Evolutionary conservation across 441 rosid genomes (phyloP), one percentile per base, ranked within the genome.

Genomic region (Croton laevigatus): DNA sequence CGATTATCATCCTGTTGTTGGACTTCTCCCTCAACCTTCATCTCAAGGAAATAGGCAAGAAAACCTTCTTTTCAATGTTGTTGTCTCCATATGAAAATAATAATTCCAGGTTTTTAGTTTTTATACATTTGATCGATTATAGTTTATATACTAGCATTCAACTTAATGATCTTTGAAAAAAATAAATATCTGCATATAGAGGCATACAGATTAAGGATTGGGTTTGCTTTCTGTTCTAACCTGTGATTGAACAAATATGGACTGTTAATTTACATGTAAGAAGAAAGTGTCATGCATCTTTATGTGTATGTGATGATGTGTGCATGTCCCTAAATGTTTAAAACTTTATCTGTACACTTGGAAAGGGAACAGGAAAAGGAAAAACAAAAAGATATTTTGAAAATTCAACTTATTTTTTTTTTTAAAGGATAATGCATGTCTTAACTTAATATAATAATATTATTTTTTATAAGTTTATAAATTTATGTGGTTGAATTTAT

Each of bases 21-120:
- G 92, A 75, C 81, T 87, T 79, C 89, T 89, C 32, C 88, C 88
- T 16, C 92, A 86, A 74, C 90, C 89, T 44, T 72, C 73, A 76
- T 80, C 85, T 72, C 77, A 76, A 3, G 85, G 87, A 73, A 81
- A 83, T 79, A 87, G 88, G 95, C 70, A 76, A 81, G 87, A 72
- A 27, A 36, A 40, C 10, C 27, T 27, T 62, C 37, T 32, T 48
- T 72, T 58, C 19, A 72, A 34, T 65, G 13, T 45, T 44, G 19
- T 59, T 12, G 8, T 13, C 17, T 42, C 10, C 59, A 20, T 32
- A 49, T 76, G 16, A 48, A 42, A 27, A n/a, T 22, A 66, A 52
- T 53, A 49, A 54, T 58, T 66, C 76, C 73, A n/a, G n/a, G n/a
- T n/a, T n/a, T n/a, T 75, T 73, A 37, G 32, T 74, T 53, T 68